Evolutionary conservation across 73 alveolate species (phyloP).

Genomic region (Durusdinium trenchii): DNA sequence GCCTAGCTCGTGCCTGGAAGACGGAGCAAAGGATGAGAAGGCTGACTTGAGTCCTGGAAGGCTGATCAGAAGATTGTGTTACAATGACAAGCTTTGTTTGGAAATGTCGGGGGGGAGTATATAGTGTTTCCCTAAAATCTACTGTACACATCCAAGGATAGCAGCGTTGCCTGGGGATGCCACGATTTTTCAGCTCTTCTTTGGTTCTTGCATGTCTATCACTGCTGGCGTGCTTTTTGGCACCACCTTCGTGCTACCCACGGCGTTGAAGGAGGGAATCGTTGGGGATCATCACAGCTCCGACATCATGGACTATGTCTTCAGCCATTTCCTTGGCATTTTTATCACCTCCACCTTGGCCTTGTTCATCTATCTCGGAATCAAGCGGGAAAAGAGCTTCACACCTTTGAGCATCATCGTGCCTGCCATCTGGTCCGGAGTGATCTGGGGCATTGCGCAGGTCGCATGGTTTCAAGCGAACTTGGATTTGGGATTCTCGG

Average conservation of each 20-base stretch:
- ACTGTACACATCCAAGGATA: neutral
- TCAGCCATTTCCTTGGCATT: conserved; percentile 69
- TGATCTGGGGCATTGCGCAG: conserved; percentile 59
- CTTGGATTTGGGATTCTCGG: conserved; percentile 51
- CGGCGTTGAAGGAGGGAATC: conserved; percentile 21
- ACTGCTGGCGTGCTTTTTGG: conserved; percentile 46
- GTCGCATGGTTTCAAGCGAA: conserved; percentile 80
- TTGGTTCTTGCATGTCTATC: conserved; percentile 11
- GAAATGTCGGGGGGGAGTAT: too few species aligned
- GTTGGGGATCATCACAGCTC: conserved; percentile 18
- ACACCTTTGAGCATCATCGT: conserved; percentile 2
- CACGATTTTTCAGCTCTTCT: neutral
- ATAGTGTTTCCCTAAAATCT: too few species aligned
- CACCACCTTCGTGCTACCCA: conserved; percentile 60
- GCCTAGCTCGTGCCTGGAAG: too few species aligned
- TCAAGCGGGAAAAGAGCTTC: neutral
- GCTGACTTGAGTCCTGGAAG: too few species aligned
- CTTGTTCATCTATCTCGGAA: neutral
- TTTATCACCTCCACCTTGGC: conserved; percentile 10
- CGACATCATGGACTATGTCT: conserved; percentile 46
- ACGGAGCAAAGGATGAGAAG: too few species aligned
- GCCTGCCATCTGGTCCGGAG: conserved; percentile 48
- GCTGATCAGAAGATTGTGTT: too few species aligned
- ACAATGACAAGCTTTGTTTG: neutral
- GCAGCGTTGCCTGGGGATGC: neutral